Evolutionary conservation across 441 rosid species (phyloP).

Genomic region (Dalechampia spathulata): DNA sequence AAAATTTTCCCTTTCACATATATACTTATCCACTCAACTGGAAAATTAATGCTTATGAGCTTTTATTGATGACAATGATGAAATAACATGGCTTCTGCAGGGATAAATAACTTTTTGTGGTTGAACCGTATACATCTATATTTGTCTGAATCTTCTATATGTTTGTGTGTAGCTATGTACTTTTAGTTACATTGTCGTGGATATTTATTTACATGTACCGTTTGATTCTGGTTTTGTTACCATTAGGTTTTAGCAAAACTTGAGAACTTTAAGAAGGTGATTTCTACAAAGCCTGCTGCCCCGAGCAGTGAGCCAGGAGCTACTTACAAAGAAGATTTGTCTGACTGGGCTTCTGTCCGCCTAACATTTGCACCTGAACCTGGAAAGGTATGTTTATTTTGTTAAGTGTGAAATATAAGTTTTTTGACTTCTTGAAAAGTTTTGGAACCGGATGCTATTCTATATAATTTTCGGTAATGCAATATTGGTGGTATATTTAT

Average conservation of each 20-base stretch:
- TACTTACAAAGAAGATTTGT: constrained; percentile 44
- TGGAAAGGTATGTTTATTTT: constrained; percentile 50
- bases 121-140: not conserved
- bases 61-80: not conserved
- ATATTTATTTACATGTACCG: not conserved
- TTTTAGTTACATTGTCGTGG: not conserved
- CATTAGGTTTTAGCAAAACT: constrained; percentile 67
- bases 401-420: constrained; percentile 1
- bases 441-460: not conserved
- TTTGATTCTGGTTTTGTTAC: constrained; percentile 7
- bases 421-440: not conserved
- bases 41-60: not conserved
- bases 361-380: constrained; percentile 58
- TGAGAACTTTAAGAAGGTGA: constrained; percentile 57
- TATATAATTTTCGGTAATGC: not conserved
- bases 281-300: constrained; percentile 36
- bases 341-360: constrained; percentile 57
- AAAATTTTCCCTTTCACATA: not conserved
- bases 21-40: not conserved
- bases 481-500: not conserved
- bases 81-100: not conserved
- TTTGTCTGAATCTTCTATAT: not conserved
- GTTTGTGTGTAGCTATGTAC: not conserved
- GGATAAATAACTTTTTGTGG: not conserved
- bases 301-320: constrained; percentile 34